Percentiles rank a stretch among this genome's conserved stretches.
Conservation (phyloP, 2,329 filamentous ascomycete species). For the Gnomoniopsis smithogilvyi region DNA sequence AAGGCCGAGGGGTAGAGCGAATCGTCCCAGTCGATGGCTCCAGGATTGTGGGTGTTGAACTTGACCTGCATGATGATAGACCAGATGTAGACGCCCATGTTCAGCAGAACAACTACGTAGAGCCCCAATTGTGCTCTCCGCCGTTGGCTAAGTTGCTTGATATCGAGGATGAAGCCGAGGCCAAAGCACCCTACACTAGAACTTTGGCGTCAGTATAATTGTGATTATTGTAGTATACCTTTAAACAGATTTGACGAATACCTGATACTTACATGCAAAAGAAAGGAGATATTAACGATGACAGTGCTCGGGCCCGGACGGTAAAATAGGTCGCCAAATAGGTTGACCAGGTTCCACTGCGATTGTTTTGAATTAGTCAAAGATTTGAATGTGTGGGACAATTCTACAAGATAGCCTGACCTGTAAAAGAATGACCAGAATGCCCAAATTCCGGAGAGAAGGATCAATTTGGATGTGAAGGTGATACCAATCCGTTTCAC, state of each 20-base stretch:
- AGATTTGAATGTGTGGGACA: not conserved
- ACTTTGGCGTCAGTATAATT: not conserved
- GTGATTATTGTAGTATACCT: too few relatives aligned
- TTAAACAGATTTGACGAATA: too few relatives aligned
- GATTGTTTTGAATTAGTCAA: not conserved
- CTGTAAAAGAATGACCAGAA: constrained; percentile 45
- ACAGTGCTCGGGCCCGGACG: constrained; percentile 40
- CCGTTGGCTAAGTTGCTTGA: constrained; percentile 36
- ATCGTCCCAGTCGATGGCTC: constrained; percentile 44
- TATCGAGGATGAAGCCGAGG: constrained; percentile 42
- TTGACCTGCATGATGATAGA: constrained; percentile 43
- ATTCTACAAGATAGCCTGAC: constrained; percentile 15
- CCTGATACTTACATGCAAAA: constrained; percentile 41
- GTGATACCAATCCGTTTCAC: constrained; percentile 37
- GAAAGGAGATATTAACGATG: constrained; percentile 43
- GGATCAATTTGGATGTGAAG: constrained; percentile 35
- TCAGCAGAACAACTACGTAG: constrained; percentile 41
- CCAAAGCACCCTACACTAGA: constrained; percentile 42
- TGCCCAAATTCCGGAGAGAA: constrained; percentile 38
- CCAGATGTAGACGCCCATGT: constrained; percentile 47
- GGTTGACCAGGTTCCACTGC: constrained; percentile 41
- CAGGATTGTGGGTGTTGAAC: constrained; percentile 36
- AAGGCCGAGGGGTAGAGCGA: constrained; percentile 38
- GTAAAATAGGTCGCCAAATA: constrained; percentile 42
- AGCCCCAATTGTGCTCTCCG: constrained; percentile 43